A percentile compares a stretch with the other conserved stretches of the same genome.
Conservation (phyloP, 768 basidiomycete species). For the Gloeophyllum trabeum region DNA sequence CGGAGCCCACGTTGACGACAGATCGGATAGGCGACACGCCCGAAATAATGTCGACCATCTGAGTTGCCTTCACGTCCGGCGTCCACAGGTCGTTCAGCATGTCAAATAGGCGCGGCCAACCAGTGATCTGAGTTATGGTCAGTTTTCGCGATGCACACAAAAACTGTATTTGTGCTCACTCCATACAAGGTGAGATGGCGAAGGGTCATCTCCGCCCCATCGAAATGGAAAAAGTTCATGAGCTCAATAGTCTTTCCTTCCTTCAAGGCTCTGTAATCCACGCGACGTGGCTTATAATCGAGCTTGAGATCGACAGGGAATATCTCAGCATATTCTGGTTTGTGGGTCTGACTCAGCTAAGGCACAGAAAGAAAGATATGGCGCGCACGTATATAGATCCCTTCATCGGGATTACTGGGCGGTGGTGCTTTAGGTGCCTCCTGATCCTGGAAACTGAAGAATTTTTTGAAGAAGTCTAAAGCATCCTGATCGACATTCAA, state of each 20-base stretch:
- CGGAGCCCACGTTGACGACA: slow-evolving; percentile 94
- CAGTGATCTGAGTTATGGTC: slow-evolving; percentile 54
- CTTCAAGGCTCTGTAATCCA: slow-evolving; percentile 84
- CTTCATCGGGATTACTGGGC: slow-evolving; percentile 27
- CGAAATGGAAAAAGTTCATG: slow-evolving; percentile 99
- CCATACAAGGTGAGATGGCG: slow-evolving; percentile 87
- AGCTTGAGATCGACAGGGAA: slow-evolving; percentile 93
- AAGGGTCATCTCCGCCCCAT: slow-evolving; percentile 96
- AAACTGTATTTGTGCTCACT: slow-evolving; percentile 34
- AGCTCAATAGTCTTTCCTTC: slow-evolving; percentile 91
- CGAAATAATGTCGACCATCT: slow-evolving; percentile 92
- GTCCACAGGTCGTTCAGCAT: slow-evolving; percentile 98
- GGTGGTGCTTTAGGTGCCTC: slow-evolving; percentile 29
- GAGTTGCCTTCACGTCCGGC: slow-evolving; percentile 97
- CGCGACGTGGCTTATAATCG: slow-evolving; percentile 96
- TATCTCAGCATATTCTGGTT: slow-evolving; percentile 82
- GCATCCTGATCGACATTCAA: slow-evolving; percentile 98
- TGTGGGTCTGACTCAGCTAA: slow-evolving; percentile 1
- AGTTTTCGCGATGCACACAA: slow-evolving; percentile 4
- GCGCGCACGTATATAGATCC: slow-evolving; percentile 64
- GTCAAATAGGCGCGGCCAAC: slow-evolving; percentile 85
- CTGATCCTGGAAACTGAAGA: slow-evolving; percentile 80
- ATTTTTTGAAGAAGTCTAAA: slow-evolving; percentile 93
- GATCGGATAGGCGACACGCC: slow-evolving; percentile 95
- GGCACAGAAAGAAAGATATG: not conserved